Evolutionary conservation across 805 yeast species (phyloP).

Genomic region (Phaffomyces opuntiae): DNA sequence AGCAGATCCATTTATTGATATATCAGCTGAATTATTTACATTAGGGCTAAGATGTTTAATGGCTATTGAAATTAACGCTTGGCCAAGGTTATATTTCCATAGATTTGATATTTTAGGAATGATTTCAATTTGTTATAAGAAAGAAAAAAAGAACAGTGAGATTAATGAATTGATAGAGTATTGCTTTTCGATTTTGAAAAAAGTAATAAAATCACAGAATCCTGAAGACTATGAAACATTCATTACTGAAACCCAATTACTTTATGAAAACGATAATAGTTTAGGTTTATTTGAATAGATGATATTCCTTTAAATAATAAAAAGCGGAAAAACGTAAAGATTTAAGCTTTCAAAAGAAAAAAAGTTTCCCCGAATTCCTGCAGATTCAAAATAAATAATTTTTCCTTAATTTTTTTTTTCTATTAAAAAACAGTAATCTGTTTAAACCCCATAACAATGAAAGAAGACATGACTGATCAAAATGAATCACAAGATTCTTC

Average conservation of each 20-base stretch:
- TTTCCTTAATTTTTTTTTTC: neutral
- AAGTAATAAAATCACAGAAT: neutral
- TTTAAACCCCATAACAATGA: neutral
- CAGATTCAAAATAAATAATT: neutral
- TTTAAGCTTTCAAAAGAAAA: neutral
- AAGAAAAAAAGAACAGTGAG: neutral
- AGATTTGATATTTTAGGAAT: slow-evolving; percentile 18
- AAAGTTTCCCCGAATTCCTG: neutral
- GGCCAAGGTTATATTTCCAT: slow-evolving; percentile 17
- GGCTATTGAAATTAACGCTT: slow-evolving; percentile 13
- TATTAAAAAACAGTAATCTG: too few relatives aligned
- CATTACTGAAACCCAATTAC: neutral
- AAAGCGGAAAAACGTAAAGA: neutral
- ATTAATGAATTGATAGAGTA: neutral
- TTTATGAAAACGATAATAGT: too few relatives aligned
- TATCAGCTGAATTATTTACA: slow-evolving; percentile 8
- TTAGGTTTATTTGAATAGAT: too few relatives aligned
- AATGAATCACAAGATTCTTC: neutral
- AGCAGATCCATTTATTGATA: slow-evolving; percentile 19
- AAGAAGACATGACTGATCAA: neutral
- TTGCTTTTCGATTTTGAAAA: neutral
- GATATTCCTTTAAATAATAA: too few relatives aligned
- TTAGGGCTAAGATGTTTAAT: slow-evolving; percentile 9
- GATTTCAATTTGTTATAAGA: slow-evolving; percentile 11
- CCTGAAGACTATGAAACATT: neutral